phyloP scores from a whole-genome alignment of 257 asterid species.

The Echites panduratus region DNA sequence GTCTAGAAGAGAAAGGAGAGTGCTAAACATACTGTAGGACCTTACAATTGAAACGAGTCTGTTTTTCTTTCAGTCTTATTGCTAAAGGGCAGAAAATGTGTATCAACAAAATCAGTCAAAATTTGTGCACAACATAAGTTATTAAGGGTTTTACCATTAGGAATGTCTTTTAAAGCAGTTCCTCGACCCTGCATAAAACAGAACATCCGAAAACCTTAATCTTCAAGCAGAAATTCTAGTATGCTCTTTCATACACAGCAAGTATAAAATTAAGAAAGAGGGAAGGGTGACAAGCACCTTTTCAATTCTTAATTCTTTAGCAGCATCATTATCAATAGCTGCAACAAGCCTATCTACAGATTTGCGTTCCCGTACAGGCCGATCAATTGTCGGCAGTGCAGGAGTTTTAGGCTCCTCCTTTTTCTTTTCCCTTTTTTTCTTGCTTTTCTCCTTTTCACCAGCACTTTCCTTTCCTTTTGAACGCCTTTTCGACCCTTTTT shows the following conservation, averaged over 20 bases:
- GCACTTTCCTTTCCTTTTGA: slow-evolving; percentile 40
- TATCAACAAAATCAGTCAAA: not conserved
- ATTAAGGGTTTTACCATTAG: slow-evolving; percentile 56
- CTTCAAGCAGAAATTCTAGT: not conserved
- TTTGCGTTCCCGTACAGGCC: slow-evolving; percentile 91
- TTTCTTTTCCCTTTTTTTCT: slow-evolving; percentile 42
- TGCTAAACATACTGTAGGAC: not conserved
- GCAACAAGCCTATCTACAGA: slow-evolving; percentile 93
- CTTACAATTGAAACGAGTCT: not conserved
- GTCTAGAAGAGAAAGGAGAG: too few relatives aligned
- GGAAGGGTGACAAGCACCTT: slow-evolving; percentile 42
- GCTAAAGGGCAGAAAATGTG: not conserved
- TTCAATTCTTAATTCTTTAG: slow-evolving; percentile 61
- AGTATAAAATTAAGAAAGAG: not conserved
- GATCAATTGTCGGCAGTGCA: slow-evolving; percentile 45
- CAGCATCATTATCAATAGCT: slow-evolving; percentile 57
- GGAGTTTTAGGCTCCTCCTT: slow-evolving; percentile 67
- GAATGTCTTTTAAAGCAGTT: slow-evolving; percentile 88
- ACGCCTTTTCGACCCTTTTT: slow-evolving; percentile 45
- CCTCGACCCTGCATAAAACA: slow-evolving; percentile 77
- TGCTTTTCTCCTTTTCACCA: slow-evolving; percentile 28
- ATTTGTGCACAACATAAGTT: slow-evolving; percentile 1
- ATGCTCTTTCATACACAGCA: not conserved
- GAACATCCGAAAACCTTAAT: slow-evolving; percentile 2
- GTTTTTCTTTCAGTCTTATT: not conserved